Evolutionary conservation across 1,139 yeast species (phyloP), one percentile per base, ranked within the genome.

Genomic region (Blastobotrys persicus): DNA sequence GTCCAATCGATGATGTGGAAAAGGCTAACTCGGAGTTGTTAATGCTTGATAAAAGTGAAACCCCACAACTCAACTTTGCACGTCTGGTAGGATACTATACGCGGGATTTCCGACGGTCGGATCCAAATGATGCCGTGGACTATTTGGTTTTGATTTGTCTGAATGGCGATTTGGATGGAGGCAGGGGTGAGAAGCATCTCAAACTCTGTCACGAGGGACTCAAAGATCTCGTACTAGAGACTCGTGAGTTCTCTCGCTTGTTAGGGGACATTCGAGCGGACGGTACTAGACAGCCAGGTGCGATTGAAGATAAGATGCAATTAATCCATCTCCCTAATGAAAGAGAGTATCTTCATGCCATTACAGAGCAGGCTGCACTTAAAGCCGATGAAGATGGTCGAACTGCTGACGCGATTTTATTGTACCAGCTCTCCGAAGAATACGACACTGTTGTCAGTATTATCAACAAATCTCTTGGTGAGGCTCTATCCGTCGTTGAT

Each of bases 311-410:
- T 56, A 84, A 94, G 62, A 80, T 88, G 68, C 68, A 75, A n/a
- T 73, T 92, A 48, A 75, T 92, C 48, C 74, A 76, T 32, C 72
- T 92, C 53, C 71, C 73, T 5, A 76, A 81, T 58, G 78, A 77
- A 52, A 70, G 72, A 40, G 77, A 75, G 50, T 83, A 74, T 59
- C 68, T 88, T 46, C 76, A 78, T 47, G 80, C 80, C 52, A 88
- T 92, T 42, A 82, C 95, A 4, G 95, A 86, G 61, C 81, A 81
- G 53, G 89, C 96, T 23, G 98, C 98, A 1, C 75, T 77, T 46
- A 82, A 81, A 59, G 95, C 98, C 28, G 94, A 88, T 62, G 95
- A 88, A 58, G 98, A 89, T 64, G 98, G 98, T 2, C 78, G 96
- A 60, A 76, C 83, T 3, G 81, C 86, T 54, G 98, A 94, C 64